These are phyloP conservation scores for Psilocybe sp. DNA, from an alignment of 768 basidiomycete genomes.

Conservation along the genomic window DNA sequence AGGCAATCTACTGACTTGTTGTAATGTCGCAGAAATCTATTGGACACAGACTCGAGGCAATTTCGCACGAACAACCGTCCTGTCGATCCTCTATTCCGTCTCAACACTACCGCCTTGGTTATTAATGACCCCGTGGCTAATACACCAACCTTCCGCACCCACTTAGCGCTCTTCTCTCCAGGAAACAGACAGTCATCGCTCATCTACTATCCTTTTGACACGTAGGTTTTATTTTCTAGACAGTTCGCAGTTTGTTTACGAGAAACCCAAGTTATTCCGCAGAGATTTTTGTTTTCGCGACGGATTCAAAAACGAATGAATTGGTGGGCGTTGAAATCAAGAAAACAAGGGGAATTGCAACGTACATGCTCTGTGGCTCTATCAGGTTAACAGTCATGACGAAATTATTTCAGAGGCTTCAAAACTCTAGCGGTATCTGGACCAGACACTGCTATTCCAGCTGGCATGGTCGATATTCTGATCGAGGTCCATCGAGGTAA, in stretches of 20 bases:
- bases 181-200: slow-evolving; percentile 15
- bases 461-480: slow-evolving; percentile 17
- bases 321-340: slow-evolving; percentile 16
- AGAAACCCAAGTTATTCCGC: slow-evolving; percentile 12
- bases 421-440: slow-evolving; percentile 14
- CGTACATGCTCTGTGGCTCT: slow-evolving; percentile 9
- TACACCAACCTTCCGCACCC: slow-evolving; percentile 20
- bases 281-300: slow-evolving; percentile 21
- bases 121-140: slow-evolving; percentile 13
- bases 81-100: slow-evolving; percentile 14
- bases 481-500: slow-evolving; percentile 17
- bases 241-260: not conserved
- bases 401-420: slow-evolving; percentile 15
- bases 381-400: not conserved
- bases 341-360: slow-evolving; percentile 19
- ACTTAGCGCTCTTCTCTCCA: slow-evolving; percentile 20
- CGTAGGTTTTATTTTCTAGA: slow-evolving; percentile 6
- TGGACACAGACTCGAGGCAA: not conserved
- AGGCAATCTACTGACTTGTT: not conserved
- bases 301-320: slow-evolving; percentile 14
- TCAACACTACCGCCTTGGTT: slow-evolving; percentile 15
- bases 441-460: slow-evolving; percentile 11
- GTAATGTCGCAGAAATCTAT: slow-evolving; percentile 13
- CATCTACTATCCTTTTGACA: slow-evolving; percentile 21
- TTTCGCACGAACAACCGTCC: slow-evolving; percentile 16